Conservation (phyloP, 129 eudicot genomes). For the Centella asiatica region DNA sequence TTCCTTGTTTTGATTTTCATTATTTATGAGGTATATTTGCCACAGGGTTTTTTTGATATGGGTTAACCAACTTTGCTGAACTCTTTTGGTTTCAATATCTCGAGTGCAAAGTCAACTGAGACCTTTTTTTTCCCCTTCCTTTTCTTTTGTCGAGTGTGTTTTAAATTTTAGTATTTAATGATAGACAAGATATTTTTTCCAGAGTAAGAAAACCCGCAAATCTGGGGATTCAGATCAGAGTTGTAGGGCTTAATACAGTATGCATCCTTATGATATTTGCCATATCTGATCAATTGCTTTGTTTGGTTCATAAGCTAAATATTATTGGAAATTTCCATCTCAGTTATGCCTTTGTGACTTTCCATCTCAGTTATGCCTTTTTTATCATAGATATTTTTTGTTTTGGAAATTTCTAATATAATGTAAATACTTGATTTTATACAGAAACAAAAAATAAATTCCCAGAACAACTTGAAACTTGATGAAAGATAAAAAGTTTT, state of each 20-base stretch:
- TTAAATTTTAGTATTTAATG: too few relatives aligned
- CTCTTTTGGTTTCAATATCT: too few relatives aligned
- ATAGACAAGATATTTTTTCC: background rate
- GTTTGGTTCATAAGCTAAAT: background rate
- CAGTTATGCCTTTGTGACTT: background rate
- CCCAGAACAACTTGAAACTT: background rate
- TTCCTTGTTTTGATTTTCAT: slow-evolving; percentile 1
- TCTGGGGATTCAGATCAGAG: background rate
- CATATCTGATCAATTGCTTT: background rate
- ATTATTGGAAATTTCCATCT: too few relatives aligned
- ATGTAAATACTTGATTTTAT: background rate
- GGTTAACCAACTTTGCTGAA: background rate
- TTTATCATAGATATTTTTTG: too few relatives aligned
- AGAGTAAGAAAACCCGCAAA: background rate
- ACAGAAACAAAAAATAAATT: background rate
- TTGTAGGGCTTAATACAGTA: background rate
- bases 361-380: background rate
- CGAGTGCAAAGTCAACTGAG: background rate
- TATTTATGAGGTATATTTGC: too few relatives aligned
- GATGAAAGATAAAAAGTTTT: background rate
- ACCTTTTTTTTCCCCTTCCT: too few relatives aligned
- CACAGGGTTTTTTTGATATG: background rate
- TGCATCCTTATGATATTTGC: background rate
- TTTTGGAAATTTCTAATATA: background rate
- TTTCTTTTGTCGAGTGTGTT: too few relatives aligned